Evolutionary conservation across 2,329 filamentous ascomycete genomes (phyloP), one percentile per base, ranked within the genome.

Genomic region (Penicillium sp.): DNA sequence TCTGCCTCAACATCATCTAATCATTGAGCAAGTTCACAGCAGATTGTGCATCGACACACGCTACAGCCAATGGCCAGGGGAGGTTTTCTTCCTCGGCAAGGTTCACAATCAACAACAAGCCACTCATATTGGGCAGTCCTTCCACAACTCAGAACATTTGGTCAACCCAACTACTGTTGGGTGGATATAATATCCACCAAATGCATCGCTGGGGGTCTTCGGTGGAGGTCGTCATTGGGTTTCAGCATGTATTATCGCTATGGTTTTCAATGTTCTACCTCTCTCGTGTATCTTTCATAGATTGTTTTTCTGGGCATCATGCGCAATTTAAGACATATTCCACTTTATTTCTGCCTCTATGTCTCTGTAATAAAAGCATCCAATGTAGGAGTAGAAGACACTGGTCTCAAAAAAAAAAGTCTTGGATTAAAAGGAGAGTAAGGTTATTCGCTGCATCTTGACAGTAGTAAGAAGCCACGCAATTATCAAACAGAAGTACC

Each of bases 341-440:
- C 23, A 27, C 15, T 15, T 27, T 17, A 8, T 7, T 19, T 29
- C 42, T n/a, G 10, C 27, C 6, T 29, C 12, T 19, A 19, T 4
- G 19, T 3, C n/a, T 15, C 7, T 25, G 4, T 6, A 12, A 9
- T 19, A 19, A 15, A 25, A 3, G 17, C 31, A 46, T 31, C n/a
- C 53, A 13, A 38, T 56, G 1, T 59, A 56, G 2, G 54, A 59
- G 31, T 59, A 57, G 25, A 48, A 50, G 23, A 31, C 13, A 23
- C n/a, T 42, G 8, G 33, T 23, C 19, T 21, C n/a, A 17, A n/a
- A 33, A 23, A 49, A 49, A 10, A 21, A 42, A 23, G 19, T 4
- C n/a, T 4, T 43, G 38, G 15, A 52, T 43, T 25, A 25, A 31
- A 51, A 52, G 33, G 37, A 52, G 8, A 27, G 12, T 37, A 47